Base-by-base conservation (phyloP, 192 early-diverging fungal genomes). In the Oehlia diaphana region DNA sequence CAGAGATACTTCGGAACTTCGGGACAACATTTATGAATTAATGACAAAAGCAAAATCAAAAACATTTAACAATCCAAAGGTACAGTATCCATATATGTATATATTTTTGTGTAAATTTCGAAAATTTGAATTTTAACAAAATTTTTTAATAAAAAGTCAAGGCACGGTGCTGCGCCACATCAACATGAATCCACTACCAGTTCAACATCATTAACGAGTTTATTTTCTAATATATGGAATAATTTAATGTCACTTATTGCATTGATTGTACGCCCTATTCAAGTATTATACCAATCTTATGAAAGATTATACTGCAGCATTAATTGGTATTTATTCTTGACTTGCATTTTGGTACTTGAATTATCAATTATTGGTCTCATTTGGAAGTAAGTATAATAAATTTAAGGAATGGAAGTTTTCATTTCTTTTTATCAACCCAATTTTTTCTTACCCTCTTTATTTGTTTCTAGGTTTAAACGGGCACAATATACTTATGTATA, bases 331-430 rank as follows among this genome's bases (percentile, higher is more conserved):
- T 33, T 37, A 3, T 16, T 75, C 5, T 63, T 75, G 21, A 13
- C 5, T 13, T 8, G 13, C 4, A 23, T 75, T 50, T 7, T 63
- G 33, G 0, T 50, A 4, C 3, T 75, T 28, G 74, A 75, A n/a
- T 61, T 75, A 14, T 26, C 19, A 21, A 61, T 75, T 33, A n/a
- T 75, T 13, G 74, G 12, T 16, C 49, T 75, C 9, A 75, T 75
- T 4, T 75, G 53, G 74, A 50, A 50, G 74, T 75, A 33, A 75
- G 74, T 61, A 19, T 31, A 49, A 37, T 37, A 4, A 37, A 2
- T 37, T 37, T 37, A 37, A 37, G 4, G 4, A 37, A 37, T 4
- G 4, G 0, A 37, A 37, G 35, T 2, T 37, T 37, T 37, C 35
- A 37, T 4, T 37, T 23, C 16, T 35, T 28, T 35, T 75, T 16